Evolutionary conservation across 2,329 filamentous ascomycete species (phyloP), one percentile per base, ranked within the genome.

Genomic region (Ophiosphaerella narmari): DNA sequence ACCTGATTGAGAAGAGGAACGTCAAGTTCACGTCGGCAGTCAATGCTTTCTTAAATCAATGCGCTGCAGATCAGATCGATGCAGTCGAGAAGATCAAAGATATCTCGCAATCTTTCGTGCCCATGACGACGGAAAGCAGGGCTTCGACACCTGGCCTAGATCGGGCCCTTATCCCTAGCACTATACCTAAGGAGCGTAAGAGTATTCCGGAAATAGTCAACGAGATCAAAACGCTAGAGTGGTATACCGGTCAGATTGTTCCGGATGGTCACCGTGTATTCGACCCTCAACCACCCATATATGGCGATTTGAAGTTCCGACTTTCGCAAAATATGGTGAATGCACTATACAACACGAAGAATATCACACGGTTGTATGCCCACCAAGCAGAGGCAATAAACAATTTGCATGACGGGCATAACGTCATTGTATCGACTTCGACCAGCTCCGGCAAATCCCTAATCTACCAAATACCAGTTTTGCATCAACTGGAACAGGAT

Each of bases 351-450:
- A 97, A 97, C 61, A 89, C 90, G 7, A 90, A 88, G 61, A 86
- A 86, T 3, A 97, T 99, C 50, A 90, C 87, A 0, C 82, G 88
- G 50, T 83, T 99, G 33, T 99, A 95, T 66, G 86, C 90, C 0
- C 94, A 99, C 71, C 94, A 99, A 74, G 86, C 92, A 0, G 90
- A 96, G 74, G 94, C 94, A 0, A 90, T 99, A 62, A 99, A 99
- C 66, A 85, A 88, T 52, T 78, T 99, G 1, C 82, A 93, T 48
- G 83, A 88, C 3, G 93, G 91, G 0, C 83, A 87, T 33, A 86
- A 97, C 69, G 91, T 97, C 12, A 93, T 99, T 43, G 88, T 99
- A 1, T 87, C 92, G 1, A 99, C 94, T 0, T 96, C 93, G 0
- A 99, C 94, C 0, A 96, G 90, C 67, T 99, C 94, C 1, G 94